Evolutionary conservation across 345 rosid species (phyloP).

Genomic region (Moricandia moricandioides): DNA sequence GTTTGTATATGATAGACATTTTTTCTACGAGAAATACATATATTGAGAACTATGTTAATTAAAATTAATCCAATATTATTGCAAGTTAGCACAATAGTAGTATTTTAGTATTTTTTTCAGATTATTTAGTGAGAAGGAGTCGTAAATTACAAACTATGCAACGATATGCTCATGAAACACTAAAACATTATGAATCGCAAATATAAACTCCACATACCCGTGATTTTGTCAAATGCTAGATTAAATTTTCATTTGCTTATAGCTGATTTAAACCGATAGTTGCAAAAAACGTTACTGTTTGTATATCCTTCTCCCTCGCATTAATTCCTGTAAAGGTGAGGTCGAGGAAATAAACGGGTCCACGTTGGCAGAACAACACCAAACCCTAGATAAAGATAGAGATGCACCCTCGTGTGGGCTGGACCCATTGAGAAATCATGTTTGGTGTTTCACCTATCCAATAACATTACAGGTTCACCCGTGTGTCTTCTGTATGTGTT

Average conservation of each 20-base stretch:
- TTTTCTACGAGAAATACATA: background rate
- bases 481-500: constrained; percentile 19
- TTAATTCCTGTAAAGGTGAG: constrained; percentile 18
- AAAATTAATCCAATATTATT: background rate
- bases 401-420: constrained; percentile 36
- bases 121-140: background rate
- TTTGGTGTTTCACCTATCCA: constrained; percentile 12
- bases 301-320: background rate
- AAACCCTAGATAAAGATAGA: constrained; percentile 5
- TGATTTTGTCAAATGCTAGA: background rate
- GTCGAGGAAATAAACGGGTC: constrained; percentile 23
- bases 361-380: constrained; percentile 25
- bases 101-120: background rate
- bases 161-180: background rate
- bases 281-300: background rate
- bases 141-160: background rate
- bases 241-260: background rate
- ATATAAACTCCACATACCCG: background rate
- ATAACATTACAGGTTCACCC: background rate
- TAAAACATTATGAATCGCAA: background rate
- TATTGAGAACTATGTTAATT: background rate
- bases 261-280: background rate
- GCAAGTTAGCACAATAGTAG: background rate
- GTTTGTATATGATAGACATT: background rate
- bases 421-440: constrained; percentile 10